Percentiles rank a stretch among this genome's conserved stretches.
phyloP scores from a whole-genome alignment of 805 yeast genomes.

The Metschnikowia gelsemii region DNA sequence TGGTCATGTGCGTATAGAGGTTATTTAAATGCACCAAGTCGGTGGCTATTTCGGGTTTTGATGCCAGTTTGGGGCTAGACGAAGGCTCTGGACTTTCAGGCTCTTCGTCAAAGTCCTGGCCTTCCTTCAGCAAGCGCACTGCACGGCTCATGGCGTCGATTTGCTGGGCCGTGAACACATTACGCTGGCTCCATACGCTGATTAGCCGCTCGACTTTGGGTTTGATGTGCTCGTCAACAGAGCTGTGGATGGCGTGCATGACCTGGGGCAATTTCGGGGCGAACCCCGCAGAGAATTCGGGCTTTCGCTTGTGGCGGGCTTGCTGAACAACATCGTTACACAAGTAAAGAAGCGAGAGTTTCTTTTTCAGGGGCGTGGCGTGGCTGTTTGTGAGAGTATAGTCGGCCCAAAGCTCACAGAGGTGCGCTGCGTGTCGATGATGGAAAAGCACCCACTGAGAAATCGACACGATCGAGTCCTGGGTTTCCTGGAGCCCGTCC shows the following conservation, averaged over 20 bases:
- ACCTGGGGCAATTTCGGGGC: constrained; percentile 47
- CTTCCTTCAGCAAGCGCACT: constrained; percentile 22
- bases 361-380: constrained; percentile 28
- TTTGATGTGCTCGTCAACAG: constrained; percentile 37
- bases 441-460: constrained; percentile 76
- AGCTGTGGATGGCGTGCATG: constrained; percentile 31
- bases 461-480: constrained; percentile 69
- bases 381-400: constrained; percentile 25
- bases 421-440: constrained; percentile 52
- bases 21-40: constrained; percentile 36
- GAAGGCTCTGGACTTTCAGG: not conserved
- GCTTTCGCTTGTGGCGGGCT: constrained; percentile 59
- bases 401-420: constrained; percentile 54
- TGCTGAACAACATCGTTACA: constrained; percentile 84
- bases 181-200: constrained; percentile 57
- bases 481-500: constrained; percentile 53
- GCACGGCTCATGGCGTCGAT: constrained; percentile 30
- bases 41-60: constrained; percentile 22
- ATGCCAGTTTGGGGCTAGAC: not conserved
- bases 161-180: constrained; percentile 37
- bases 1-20: constrained; percentile 28
- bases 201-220: constrained; percentile 52
- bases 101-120: constrained; percentile 11
- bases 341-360: constrained; percentile 61
- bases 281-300: constrained; percentile 60